Conservation (phyloP, 1,139 yeast genomes). For the Lodderomyces orthopsilosis region DNA sequence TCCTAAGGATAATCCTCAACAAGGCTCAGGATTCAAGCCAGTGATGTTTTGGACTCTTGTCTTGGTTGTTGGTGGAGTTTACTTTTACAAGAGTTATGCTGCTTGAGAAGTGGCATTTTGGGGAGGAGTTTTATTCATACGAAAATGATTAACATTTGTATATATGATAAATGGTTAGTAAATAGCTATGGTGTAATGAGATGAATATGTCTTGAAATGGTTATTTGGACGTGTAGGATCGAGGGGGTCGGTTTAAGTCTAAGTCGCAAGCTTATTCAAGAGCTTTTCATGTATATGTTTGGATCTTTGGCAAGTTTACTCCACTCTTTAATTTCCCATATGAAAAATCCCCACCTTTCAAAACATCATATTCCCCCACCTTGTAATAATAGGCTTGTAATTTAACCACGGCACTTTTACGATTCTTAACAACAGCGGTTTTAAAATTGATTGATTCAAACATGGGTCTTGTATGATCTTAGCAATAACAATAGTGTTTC, state of each 20-base stretch:
- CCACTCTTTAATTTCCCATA: too few species aligned
- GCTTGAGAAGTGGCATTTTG: not conserved
- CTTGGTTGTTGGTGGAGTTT: not conserved
- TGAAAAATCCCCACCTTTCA: too few species aligned
- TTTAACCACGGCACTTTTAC: not conserved
- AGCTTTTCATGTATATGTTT: too few species aligned
- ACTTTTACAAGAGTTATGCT: not conserved
- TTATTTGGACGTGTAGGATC: too few species aligned
- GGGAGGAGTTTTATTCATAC: not conserved
- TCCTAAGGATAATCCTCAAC: slow-evolving; percentile 4
- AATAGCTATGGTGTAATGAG: not conserved
- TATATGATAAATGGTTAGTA: not conserved
- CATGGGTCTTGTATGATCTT: not conserved
- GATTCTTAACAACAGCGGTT: not conserved
- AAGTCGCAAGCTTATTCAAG: too few species aligned
- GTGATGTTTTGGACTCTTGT: not conserved
- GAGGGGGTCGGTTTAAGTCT: too few species aligned
- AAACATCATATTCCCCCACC: not conserved
- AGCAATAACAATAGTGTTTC: not conserved
- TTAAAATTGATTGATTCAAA: not conserved
- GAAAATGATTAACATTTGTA: not conserved
- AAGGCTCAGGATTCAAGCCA: not conserved
- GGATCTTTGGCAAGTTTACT: too few species aligned
- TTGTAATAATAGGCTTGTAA: not conserved
- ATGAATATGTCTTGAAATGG: too few species aligned